Evolutionary conservation across 345 rosid species (phyloP).

Genomic region (Ceriops tagal): DNA sequence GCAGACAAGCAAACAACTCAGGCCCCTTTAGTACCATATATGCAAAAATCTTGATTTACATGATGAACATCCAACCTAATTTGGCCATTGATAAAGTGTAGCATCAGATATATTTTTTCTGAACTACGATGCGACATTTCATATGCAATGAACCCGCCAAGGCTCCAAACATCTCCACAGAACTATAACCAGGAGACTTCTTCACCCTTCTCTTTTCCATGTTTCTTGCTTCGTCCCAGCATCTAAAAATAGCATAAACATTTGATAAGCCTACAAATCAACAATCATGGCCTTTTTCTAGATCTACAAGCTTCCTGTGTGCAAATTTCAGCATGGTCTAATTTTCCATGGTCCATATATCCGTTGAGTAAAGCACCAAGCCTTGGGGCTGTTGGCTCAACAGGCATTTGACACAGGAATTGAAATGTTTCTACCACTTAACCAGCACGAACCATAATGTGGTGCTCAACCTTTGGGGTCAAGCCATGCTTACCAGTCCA

Average conservation of each 20-base stretch:
- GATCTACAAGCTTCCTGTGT: constrained; percentile 64
- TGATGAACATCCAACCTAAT: constrained; percentile 33
- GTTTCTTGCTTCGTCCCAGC: constrained; percentile 59
- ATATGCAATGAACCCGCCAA: constrained; percentile 61
- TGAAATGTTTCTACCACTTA: constrained; percentile 52
- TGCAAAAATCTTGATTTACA: constrained; percentile 17
- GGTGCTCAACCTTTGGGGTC: constrained; percentile 63
- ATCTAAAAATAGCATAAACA: constrained; percentile 47
- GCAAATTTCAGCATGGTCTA: constrained; percentile 57
- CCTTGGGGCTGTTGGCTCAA: constrained; percentile 63
- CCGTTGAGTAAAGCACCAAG: constrained; percentile 73
- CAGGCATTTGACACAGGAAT: constrained; percentile 47
- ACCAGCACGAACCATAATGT: constrained; percentile 66
- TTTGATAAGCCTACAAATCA: constrained; percentile 64
- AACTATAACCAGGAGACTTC: constrained; percentile 67
- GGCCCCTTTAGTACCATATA: not conserved
- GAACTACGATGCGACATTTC: constrained; percentile 47
- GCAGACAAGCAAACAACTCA: not conserved
- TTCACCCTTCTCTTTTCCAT: constrained; percentile 78
- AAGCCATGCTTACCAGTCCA: constrained; percentile 48
- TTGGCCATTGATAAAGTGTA: constrained; percentile 38
- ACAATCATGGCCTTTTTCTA: constrained; percentile 67
- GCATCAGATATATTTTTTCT: constrained; percentile 36
- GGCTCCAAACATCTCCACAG: constrained; percentile 42
- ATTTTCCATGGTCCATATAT: constrained; percentile 55